Evolutionary conservation across 2,329 filamentous ascomycete species (phyloP).

Genomic region (Aspergillus cejpii): DNA sequence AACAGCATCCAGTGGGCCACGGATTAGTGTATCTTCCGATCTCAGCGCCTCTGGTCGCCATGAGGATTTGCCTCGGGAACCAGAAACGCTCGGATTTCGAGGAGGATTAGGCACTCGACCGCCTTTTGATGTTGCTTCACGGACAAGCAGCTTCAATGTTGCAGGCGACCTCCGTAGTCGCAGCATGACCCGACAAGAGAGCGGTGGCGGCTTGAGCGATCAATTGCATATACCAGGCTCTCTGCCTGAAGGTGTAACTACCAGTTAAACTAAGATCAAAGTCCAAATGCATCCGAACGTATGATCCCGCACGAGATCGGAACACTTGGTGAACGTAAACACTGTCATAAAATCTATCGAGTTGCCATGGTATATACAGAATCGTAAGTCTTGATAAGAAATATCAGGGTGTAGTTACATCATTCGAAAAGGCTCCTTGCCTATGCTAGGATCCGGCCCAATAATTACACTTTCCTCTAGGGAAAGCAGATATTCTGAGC

Average conservation of each 20-base stretch:
- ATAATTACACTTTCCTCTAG: constrained; percentile 8
- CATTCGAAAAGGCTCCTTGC: constrained; percentile 8
- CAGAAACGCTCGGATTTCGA: constrained; percentile 33
- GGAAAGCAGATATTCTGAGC: constrained; percentile 14
- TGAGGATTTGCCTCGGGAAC: constrained; percentile 20
- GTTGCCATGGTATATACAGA: constrained; percentile 17
- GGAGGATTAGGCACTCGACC: constrained; percentile 23
- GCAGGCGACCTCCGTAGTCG: constrained; percentile 28
- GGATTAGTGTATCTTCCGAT: constrained; percentile 26
- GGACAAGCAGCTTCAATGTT: constrained; percentile 32
- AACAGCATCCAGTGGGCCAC: constrained; percentile 28
- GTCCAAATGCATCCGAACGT: background rate
- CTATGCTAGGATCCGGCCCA: constrained; percentile 9
- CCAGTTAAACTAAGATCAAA: constrained; percentile 11
- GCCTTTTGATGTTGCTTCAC: constrained; percentile 28
- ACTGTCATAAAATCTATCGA: constrained; percentile 8
- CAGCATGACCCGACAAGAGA: constrained; percentile 30
- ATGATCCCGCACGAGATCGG: too few species aligned
- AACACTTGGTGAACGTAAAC: too few species aligned
- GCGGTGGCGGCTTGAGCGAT: constrained; percentile 25
- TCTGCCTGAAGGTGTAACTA: constrained; percentile 26
- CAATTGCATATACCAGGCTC: constrained; percentile 38
- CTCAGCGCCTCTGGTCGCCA: constrained; percentile 19
- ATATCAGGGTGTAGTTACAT: background rate
- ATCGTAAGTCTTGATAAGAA: constrained; percentile 2